Percentiles rank a stretch among this genome's conserved stretches.
phyloP scores from a whole-genome alignment of 139 green algal genomes.

The Tetradesmus lagerheimii region DNA sequence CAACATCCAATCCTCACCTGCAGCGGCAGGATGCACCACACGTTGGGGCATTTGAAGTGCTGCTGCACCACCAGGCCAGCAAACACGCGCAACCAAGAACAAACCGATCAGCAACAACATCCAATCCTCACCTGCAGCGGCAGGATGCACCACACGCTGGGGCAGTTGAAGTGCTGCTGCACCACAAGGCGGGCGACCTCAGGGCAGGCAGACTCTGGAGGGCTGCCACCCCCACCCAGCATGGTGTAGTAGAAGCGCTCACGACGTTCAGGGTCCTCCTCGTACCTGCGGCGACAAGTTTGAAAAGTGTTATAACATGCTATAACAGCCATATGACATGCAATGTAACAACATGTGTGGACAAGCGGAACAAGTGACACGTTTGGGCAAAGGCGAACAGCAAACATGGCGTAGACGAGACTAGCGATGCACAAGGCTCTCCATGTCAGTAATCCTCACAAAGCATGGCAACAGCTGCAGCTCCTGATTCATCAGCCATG shows the following conservation, averaged over 20 bases:
- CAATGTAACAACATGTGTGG: too few species aligned
- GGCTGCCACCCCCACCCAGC: slow-evolving; percentile 54
- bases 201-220: slow-evolving; percentile 75
- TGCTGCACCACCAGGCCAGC: neutral
- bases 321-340: too few species aligned
- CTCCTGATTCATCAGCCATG: too few species aligned
- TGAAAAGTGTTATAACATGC: too few species aligned
- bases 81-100: neutral
- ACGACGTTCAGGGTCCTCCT: slow-evolving; percentile 82
- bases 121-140: slow-evolving; percentile 82
- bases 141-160: slow-evolving; percentile 88
- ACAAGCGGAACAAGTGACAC: too few species aligned
- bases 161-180: slow-evolving; percentile 88
- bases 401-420: neutral
- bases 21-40: slow-evolving; percentile 75
- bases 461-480: too few species aligned
- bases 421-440: neutral
- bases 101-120: neutral
- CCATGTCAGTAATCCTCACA: neutral
- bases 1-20: neutral
- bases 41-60: slow-evolving; percentile 71
- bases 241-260: slow-evolving; percentile 83
- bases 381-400: neutral
- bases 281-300: slow-evolving; percentile 68
- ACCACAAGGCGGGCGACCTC: slow-evolving; percentile 85